Base-by-base conservation (phyloP, 2,329 filamentous ascomycete species). In the Colletotrichum spaethianum region DNA sequence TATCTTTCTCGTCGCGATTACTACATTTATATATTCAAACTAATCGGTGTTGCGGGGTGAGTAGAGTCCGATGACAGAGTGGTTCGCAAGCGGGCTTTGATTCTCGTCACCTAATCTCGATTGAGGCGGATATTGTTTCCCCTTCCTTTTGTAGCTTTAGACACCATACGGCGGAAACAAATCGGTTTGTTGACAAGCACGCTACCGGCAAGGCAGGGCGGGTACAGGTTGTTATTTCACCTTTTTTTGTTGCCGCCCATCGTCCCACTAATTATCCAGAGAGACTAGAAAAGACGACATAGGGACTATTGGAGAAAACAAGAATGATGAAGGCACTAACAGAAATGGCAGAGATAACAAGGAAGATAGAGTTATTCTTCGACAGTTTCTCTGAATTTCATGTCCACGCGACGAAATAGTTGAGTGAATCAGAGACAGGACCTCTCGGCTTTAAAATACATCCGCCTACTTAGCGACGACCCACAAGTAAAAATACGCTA, bases 381-480 rank as follows among this genome's bases (percentile, higher is more conserved):
- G 40, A 7, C 16, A 5, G 20, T 7, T 44, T 44, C n/a, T 18
- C 40, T 18, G 16, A 44, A 20, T 44, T 18, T 1, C 4, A 4
- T 38, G 33, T 48, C 33, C 33, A 5, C 23, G 44, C 14, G 40
- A n/a, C 31, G 16, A 28, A 12, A n/a, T 48, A 14, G 7, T 4
- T 23, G n/a, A n/a, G n/a, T n/a, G n/a, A n/a, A n/a, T n/a, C n/a
- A 7, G 26, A 16, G 4, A 48, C 31, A 26, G 28, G 46, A n/a
- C 26, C 26, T 40, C 23, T 33, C 56, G 40, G 63, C 14, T 16
- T 55, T 23, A 68, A 68, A 57, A 23, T 71, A 18, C 68, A 53
- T 62, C 63, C 63, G 63, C 40, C 9, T 44, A 31, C 38, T 18
- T 28, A 9, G 23, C 26, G 46, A 48, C 11, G 42, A n/a, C n/a